Base-by-base conservation (phyloP, 2,329 filamentous ascomycete species). In the Drechslerella coelobrocha region DNA sequence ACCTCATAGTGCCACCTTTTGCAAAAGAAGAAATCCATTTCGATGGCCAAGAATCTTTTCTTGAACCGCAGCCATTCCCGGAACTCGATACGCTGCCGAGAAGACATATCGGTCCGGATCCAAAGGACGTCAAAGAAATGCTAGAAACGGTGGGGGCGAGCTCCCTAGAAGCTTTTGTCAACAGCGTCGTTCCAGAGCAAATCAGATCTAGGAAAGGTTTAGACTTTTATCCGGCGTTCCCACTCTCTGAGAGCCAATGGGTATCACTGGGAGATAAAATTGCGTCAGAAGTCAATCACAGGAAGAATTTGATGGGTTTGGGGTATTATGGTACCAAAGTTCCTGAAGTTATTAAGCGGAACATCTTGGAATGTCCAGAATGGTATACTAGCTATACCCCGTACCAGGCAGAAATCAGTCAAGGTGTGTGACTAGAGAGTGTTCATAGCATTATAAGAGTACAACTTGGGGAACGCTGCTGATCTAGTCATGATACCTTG, bases 321-420 rank as follows among this genome's bases (percentile, higher is more conserved):
- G 93, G 93, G 65, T 97, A 97, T 83, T 91, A 93, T 74, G 88
- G 87, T 34, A 93, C 91, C n/a, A 85, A 89, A 74, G 89, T 90
- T 0, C 93, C 93, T 2, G 86, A 91, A 61, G 92, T 97, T 63
- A 96, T 97, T 78, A 91, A 94, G 83, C 85, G 92, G 75, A 97
- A 97, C 78, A 84, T 97, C 2, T 82, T 97, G 66, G 92, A 97
- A 83, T 93, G 89, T 78, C 93, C 93, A 3, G 92, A 88, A 8
- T 97, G 93, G 93, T 97, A 97, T 79, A 97, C 93, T 41, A 96
- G 92, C 81, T 97, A 97, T 79, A 97, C 93, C 0, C 93, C 93
- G 14, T 97, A 97, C 80, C 93, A 97, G 81, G 89, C 93, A 1
- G 93, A 97, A 81, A 96, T 97, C 82, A 96, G 92, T 78, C 93